phyloP scores from a whole-genome alignment of 2,329 filamentous ascomycete species.

The Seiridium unicorne region DNA sequence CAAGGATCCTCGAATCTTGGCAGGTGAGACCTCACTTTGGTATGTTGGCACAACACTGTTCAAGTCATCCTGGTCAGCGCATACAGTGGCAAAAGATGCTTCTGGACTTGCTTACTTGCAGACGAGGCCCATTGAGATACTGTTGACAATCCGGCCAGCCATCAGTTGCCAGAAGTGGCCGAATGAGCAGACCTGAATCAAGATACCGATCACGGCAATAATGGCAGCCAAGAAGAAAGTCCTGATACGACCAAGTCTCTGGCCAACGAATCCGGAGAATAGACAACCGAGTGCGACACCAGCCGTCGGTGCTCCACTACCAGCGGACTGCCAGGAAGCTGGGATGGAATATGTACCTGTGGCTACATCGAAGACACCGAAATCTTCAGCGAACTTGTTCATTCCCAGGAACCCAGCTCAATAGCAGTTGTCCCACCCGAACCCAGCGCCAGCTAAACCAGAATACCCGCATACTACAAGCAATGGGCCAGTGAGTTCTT shows the following conservation, averaged over 20 bases:
- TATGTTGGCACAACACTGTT: slow-evolving; percentile 12
- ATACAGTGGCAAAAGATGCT: slow-evolving; percentile 11
- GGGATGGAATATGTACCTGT: slow-evolving; percentile 4
- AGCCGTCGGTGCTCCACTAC: slow-evolving; percentile 1
- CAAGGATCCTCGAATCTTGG: slow-evolving; percentile 12
- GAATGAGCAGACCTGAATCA: slow-evolving; percentile 60
- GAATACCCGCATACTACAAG: slow-evolving; percentile 3
- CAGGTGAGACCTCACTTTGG: slow-evolving; percentile 10
- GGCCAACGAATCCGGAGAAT: not conserved
- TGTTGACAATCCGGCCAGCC: slow-evolving; percentile 21
- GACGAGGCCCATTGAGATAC: slow-evolving; percentile 9
- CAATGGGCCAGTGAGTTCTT: not conserved
- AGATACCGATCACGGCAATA: slow-evolving; percentile 46
- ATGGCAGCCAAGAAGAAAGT: slow-evolving; percentile 3
- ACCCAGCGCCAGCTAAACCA: slow-evolving; percentile 4
- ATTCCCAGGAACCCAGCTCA: slow-evolving; percentile 8
- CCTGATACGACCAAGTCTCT: slow-evolving; percentile 6
- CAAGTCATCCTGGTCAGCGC: slow-evolving; percentile 7
- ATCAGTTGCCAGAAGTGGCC: slow-evolving; percentile 23
- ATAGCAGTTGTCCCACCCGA: slow-evolving; percentile 8
- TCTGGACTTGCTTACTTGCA: slow-evolving; percentile 4
- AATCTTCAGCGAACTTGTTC: slow-evolving; percentile 4
- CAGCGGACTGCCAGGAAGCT: slow-evolving; percentile 6
- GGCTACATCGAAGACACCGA: not conserved
- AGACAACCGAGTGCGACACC: slow-evolving; percentile 4